Conservation (phyloP, 306 rosid species). For the Vicia sativa region DNA sequence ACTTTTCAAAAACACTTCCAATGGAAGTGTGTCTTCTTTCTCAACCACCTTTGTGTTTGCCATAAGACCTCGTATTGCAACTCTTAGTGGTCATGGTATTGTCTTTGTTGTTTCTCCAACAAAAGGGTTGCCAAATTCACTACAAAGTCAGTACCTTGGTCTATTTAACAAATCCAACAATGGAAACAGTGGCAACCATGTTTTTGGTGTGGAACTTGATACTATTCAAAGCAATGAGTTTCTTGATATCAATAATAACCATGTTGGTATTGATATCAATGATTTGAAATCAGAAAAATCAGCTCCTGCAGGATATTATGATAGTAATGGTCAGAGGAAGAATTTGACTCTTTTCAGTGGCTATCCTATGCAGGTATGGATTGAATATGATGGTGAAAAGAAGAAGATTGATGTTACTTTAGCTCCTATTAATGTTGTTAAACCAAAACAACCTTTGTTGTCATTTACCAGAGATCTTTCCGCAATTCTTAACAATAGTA, state of each 20-base stretch:
- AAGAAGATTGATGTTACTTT: slow-evolving; percentile 56
- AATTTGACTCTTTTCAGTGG: slow-evolving; percentile 58
- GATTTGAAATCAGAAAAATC: slow-evolving; percentile 35
- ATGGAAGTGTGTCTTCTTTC: slow-evolving; percentile 50
- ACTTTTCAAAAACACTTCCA: slow-evolving; percentile 45
- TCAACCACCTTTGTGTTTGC: slow-evolving; percentile 67
- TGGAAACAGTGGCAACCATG: slow-evolving; percentile 50
- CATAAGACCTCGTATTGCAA: slow-evolving; percentile 39
- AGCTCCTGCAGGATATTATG: slow-evolving; percentile 48
- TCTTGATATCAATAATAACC: slow-evolving; percentile 60
- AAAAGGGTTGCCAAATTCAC: slow-evolving; percentile 46
- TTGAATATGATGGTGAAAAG: slow-evolving; percentile 59
- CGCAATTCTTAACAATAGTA: slow-evolving; percentile 34
- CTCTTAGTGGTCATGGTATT: slow-evolving; percentile 62
- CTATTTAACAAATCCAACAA: slow-evolving; percentile 46
- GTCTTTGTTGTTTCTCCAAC: slow-evolving; percentile 61
- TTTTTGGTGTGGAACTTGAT: slow-evolving; percentile 69
- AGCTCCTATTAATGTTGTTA: slow-evolving; percentile 48
- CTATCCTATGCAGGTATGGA: slow-evolving; percentile 56
- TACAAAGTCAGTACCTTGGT: slow-evolving; percentile 56
- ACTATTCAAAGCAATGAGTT: slow-evolving; percentile 51
- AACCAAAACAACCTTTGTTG: slow-evolving; percentile 58
- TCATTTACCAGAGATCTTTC: slow-evolving; percentile 54
- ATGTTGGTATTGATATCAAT: slow-evolving; percentile 71
- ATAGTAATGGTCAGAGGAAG: slow-evolving; percentile 13